Base-by-base conservation (phyloP, 192 early-diverging fungal genomes). In the Backusella sp. region DNA sequence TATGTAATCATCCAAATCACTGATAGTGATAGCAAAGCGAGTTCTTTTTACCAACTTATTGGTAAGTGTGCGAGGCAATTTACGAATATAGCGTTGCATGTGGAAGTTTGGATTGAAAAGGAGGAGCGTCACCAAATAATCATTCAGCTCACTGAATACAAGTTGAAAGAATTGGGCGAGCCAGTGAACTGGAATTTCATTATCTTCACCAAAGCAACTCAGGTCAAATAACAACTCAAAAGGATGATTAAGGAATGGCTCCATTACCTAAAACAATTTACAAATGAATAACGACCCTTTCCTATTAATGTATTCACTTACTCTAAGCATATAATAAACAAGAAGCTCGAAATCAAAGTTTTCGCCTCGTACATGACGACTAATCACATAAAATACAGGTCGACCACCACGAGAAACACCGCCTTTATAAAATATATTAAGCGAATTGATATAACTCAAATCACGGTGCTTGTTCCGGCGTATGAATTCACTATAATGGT, bases 331-430 rank as follows among this genome's bases (percentile, higher is more conserved):
- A 72, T 93, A 88, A 76, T 94, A 90, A 79, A 96, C 82, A 23
- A 96, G 80, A 4, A 94, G 78, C 35, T 97, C 95, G 80, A 94
- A 93, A 83, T 97, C 93, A 65, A 94, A 84, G 49, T 89, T 87
- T 56, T 94, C 91, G 72, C 88, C 81, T 44, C 87, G 86, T 46
- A 95, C 62, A 21, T 93, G 83, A 35, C 92, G 87, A 30, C 88
- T 88, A 70, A 97, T 92, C 79, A 92, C 89, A 83, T 96, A 97
- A 74, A 97, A 86, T 3, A 97, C 94, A 8, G 93, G 94, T 37
- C 91, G 82, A 2, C 78, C 72, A 11, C 81, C 85, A 66, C 90
- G 88, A 46, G 94, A 96, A 5, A 88, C 72, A 5, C 93, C 94
- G 19, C 90, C 93, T 67, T 92, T 91, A 73, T 95, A 97, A 73